A percentile compares a stretch with the other conserved stretches of the same genome.
Conservation (phyloP, 176 grass and related monocot genomes). For the Ensete ventricosum region DNA sequence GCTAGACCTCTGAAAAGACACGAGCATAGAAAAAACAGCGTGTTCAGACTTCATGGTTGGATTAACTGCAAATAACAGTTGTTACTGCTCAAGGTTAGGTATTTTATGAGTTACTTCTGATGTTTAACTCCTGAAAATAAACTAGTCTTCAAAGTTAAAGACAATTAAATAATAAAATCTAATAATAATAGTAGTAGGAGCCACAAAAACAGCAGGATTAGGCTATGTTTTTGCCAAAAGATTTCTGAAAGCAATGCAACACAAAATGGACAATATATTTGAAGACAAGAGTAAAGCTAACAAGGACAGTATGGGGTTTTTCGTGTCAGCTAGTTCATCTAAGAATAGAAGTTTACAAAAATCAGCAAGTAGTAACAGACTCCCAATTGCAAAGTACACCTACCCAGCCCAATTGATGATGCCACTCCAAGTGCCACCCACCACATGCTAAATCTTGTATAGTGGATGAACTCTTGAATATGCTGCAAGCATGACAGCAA, state of each 20-base stretch:
- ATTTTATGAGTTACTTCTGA: background rate
- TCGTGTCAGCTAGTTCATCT: background rate
- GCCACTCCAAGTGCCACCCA: constrained; percentile 77
- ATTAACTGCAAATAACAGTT: background rate
- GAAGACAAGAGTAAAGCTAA: background rate
- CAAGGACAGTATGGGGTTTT: background rate
- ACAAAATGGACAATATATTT: background rate
- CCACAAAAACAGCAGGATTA: background rate
- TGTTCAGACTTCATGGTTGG: background rate
- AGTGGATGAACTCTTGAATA: constrained; percentile 60
- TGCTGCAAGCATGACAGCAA: constrained; percentile 46
- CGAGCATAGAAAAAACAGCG: no score
- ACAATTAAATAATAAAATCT: no score
- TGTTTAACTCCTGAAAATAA: background rate
- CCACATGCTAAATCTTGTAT: constrained; percentile 73
- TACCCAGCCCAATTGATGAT: constrained; percentile 96
- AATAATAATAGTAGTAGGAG: background rate
- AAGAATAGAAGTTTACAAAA: background rate
- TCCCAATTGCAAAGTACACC: constrained; percentile 26
- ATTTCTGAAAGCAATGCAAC: background rate
- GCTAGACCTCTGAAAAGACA: no score
- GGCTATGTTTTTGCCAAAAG: background rate
- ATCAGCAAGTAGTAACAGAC: constrained; percentile 4
- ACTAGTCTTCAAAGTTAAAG: background rate
- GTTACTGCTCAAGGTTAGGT: background rate